A percentile compares a stretch with the other conserved stretches of the same genome.
phyloP scores from a whole-genome alignment of 805 yeast genomes.

The Kluyveromyces nonfermentans region DNA sequence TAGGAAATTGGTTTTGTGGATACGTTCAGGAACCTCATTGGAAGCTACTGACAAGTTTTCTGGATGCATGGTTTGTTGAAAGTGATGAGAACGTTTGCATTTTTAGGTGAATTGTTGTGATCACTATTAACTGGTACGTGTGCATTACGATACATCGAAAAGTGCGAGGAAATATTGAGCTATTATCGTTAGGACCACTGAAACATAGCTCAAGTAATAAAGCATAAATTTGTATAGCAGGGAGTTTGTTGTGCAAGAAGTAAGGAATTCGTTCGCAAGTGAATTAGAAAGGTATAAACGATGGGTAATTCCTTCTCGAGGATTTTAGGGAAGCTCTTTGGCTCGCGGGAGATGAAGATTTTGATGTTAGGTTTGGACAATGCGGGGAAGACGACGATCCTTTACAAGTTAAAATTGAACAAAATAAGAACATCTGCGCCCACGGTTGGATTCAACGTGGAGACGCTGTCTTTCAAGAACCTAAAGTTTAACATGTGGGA shows the following conservation, averaged over 20 bases:
- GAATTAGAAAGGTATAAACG: neutral
- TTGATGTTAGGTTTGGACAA: constrained; percentile 89
- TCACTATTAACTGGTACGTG: too few species aligned
- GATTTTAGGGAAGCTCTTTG: constrained; percentile 38
- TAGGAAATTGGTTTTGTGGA: neutral
- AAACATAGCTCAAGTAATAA: too few species aligned
- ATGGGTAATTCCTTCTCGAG: constrained; percentile 30
- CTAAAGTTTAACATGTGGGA: constrained; percentile 87
- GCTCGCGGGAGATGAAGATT: constrained; percentile 52
- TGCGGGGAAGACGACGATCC: constrained; percentile 85
- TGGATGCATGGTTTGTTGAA: too few species aligned
- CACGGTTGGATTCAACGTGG: constrained; percentile 90
- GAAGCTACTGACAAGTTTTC: too few species aligned
- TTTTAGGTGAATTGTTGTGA: too few species aligned
- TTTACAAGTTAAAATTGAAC: constrained; percentile 74
- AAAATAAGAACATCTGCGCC: constrained; percentile 76
- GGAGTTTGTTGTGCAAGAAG: neutral
- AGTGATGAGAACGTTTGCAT: too few species aligned
- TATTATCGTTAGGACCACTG: too few species aligned
- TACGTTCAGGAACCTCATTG: neutral
- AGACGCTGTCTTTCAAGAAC: constrained; percentile 72
- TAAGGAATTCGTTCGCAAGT: too few species aligned
- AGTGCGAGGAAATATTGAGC: too few species aligned
- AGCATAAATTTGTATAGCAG: neutral
- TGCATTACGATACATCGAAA: too few species aligned